These are phyloP conservation scores for Boletales sp. DNA, from an alignment of 768 basidiomycete genomes.

Conservation along the genomic window DNA sequence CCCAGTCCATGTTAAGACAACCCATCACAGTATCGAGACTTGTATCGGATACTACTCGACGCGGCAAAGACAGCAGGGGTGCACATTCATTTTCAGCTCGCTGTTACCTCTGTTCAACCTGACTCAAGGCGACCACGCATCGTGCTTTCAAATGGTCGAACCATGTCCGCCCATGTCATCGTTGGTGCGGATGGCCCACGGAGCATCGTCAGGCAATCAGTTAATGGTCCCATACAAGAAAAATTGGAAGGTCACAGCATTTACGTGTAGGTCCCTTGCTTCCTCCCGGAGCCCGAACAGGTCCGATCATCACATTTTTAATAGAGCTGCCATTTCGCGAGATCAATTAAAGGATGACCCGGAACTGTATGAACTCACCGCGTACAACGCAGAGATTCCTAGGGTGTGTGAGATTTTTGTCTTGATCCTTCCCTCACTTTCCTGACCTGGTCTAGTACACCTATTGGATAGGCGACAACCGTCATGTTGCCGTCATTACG, in stretches of 20 bases:
- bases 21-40: slow-evolving; percentile 46
- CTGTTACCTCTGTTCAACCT: slow-evolving; percentile 33
- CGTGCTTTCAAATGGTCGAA: slow-evolving; percentile 41
- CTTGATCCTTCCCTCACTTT: background rate
- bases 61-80: slow-evolving; percentile 49
- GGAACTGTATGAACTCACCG: slow-evolving; percentile 34
- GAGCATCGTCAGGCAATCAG: slow-evolving; percentile 38
- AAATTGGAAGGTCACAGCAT: slow-evolving; percentile 32
- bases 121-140: slow-evolving; percentile 30
- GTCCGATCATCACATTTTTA: background rate
- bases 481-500: slow-evolving; percentile 20
- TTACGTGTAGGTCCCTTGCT: slow-evolving; percentile 40
- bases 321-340: slow-evolving; percentile 42
- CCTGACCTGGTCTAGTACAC: slow-evolving; percentile 16
- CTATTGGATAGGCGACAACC: slow-evolving; percentile 25
- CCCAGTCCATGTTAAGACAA: background rate
- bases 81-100: slow-evolving; percentile 43
- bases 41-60: slow-evolving; percentile 47
- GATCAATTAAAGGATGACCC: slow-evolving; percentile 41
- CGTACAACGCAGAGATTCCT: slow-evolving; percentile 18
- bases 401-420: slow-evolving; percentile 12
- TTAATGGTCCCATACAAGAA: slow-evolving; percentile 31
- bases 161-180: slow-evolving; percentile 48
- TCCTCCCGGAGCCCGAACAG: slow-evolving; percentile 5
- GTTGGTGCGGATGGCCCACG: slow-evolving; percentile 61